These are phyloP conservation scores for Talaromyces trachyspermus DNA, from an alignment of 495 filamentous ascomycete genomes.

Conservation along the genomic window DNA sequence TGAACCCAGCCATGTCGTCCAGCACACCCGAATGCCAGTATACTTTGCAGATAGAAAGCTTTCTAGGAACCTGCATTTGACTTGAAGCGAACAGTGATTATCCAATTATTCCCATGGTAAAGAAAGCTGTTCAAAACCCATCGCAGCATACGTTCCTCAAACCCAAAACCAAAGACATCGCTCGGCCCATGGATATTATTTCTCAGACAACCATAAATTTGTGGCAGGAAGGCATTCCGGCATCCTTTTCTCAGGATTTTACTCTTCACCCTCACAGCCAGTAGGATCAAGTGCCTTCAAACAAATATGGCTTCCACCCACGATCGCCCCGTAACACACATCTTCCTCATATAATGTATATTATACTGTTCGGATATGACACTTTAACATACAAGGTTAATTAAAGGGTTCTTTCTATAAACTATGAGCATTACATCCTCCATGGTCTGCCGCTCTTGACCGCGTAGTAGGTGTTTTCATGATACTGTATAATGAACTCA, in stretches of 20 bases:
- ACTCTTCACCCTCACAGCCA: not conserved
- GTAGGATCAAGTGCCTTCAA: not conserved
- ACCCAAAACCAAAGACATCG: not conserved
- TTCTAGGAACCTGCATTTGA: slow-evolving; percentile 21
- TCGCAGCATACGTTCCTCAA: slow-evolving; percentile 9
- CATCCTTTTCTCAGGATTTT: slow-evolving; percentile 7
- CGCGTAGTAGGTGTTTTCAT: too few relatives aligned
- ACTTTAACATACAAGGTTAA: too few relatives aligned
- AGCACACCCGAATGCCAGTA: slow-evolving; percentile 26
- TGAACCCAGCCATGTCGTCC: slow-evolving; percentile 9
- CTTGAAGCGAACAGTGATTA: slow-evolving; percentile 29
- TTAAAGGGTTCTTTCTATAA: too few relatives aligned
- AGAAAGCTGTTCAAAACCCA: slow-evolving; percentile 4
- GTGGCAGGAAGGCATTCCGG: slow-evolving; percentile 18
- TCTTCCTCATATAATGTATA: too few relatives aligned
- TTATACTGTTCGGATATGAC: too few relatives aligned
- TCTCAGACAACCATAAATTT: slow-evolving; percentile 15
- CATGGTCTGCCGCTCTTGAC: too few relatives aligned
- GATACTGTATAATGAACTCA: too few relatives aligned
- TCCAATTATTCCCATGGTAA: slow-evolving; percentile 24
- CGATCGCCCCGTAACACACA: too few relatives aligned
- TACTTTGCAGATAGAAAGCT: slow-evolving; percentile 23
- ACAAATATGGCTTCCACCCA: not conserved
- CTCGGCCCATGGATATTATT: slow-evolving; percentile 12
- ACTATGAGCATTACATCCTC: too few relatives aligned